Conservation (phyloP, 306 rosid species). For the Adenanthera pavonina region DNA sequence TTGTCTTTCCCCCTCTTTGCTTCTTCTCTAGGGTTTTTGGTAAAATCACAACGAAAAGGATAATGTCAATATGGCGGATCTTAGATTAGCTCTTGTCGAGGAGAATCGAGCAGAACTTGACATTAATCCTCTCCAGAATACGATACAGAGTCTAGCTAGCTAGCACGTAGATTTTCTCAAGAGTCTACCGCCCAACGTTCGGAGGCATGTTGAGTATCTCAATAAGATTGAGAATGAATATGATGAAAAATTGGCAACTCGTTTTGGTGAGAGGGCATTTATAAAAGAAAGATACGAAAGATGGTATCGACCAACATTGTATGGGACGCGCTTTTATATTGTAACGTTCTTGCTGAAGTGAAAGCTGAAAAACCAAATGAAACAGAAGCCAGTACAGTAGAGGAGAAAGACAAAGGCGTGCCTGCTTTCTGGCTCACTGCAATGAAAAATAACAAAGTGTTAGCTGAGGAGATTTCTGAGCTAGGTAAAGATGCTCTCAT, state of each 20-base stretch:
- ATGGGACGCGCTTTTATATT: conserved; percentile 71
- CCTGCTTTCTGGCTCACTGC: conserved; percentile 93
- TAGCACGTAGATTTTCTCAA: conserved; percentile 76
- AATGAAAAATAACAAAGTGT: conserved; percentile 83
- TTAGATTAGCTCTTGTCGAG: conserved; percentile 75
- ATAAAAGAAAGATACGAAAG: conserved; percentile 89
- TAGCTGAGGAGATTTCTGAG: conserved; percentile 86
- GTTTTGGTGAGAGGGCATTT: conserved; percentile 87
- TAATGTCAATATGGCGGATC: conserved; percentile 71
- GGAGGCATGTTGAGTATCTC: conserved; percentile 84
- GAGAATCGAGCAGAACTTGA: conserved; percentile 74
- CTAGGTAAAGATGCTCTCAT: conserved; percentile 91
- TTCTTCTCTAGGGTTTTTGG: conserved; percentile 78
- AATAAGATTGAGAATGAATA: conserved; percentile 85
- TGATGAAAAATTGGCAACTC: conserved; percentile 75
- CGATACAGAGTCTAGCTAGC: conserved; percentile 82
- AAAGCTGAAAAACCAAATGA: conserved; percentile 57
- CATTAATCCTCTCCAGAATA: conserved; percentile 78
- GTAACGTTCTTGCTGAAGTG: conserved; percentile 75
- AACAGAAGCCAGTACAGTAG: conserved; percentile 47
- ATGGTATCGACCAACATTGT: conserved; percentile 65
- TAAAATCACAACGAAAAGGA: conserved; percentile 61
- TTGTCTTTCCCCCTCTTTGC: conserved; percentile 14
- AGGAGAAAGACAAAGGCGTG: conserved; percentile 75
- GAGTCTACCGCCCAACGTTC: conserved; percentile 59